phyloP scores from a whole-genome alignment of 768 basidiomycete genomes.

The Russula sp. region DNA sequence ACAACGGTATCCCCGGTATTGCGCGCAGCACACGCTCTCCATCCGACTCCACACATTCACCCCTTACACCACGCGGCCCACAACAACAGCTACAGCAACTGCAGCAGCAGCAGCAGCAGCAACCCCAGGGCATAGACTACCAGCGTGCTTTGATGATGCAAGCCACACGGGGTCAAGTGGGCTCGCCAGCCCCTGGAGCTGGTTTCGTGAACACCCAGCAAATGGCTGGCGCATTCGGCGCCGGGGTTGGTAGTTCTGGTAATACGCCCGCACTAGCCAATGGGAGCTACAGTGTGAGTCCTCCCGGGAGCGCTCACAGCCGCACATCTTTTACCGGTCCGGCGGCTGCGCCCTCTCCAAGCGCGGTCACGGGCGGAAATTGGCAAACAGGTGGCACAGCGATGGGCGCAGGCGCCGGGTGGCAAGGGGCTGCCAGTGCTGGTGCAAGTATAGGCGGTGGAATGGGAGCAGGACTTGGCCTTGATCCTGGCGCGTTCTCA shows the following conservation, averaged over 20 bases:
- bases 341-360: conserved; percentile 19
- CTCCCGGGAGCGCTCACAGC: conserved; percentile 22
- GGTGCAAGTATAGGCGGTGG: conserved; percentile 12
- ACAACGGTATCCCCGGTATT: conserved; percentile 53
- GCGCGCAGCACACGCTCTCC: conserved; percentile 71
- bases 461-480: conserved; percentile 13
- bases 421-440: conserved; percentile 2
- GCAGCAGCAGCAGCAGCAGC: conserved; percentile 29
- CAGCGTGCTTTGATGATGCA: conserved; percentile 21
- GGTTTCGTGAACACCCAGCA: conserved; percentile 21
- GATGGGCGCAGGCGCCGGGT: conserved; percentile 6
- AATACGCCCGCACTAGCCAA: conserved; percentile 7
- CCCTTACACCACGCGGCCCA: conserved; percentile 34
- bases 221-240: conserved; percentile 16
- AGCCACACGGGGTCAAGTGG: background rate
- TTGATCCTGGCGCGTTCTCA: conserved; percentile 11
- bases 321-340: conserved; percentile 20
- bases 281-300: conserved; percentile 21
- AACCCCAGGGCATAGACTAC: conserved; percentile 17
- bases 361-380: conserved; percentile 10
- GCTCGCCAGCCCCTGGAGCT: conserved; percentile 7
- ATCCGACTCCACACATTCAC: conserved; percentile 51
- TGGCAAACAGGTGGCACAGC: conserved; percentile 10
- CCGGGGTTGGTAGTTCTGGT: conserved; percentile 3
- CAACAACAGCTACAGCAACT: conserved; percentile 28